Percentiles rank a stretch among this genome's conserved stretches.
Conservation (phyloP, 2,329 filamentous ascomycete species). For the Colletotrichum liaoningense region DNA sequence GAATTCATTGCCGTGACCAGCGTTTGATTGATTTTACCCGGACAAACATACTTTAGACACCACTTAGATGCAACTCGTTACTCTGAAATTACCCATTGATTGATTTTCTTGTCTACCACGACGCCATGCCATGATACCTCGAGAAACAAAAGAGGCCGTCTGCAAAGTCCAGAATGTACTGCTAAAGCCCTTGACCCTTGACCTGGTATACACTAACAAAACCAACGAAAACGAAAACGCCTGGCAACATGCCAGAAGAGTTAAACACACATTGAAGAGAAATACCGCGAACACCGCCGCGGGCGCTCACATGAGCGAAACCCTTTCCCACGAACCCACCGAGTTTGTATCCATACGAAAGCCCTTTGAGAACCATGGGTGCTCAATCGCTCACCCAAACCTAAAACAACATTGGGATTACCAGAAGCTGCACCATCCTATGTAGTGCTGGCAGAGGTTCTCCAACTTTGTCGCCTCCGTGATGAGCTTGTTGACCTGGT, state of each 20-base stretch:
- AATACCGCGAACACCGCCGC: conserved; percentile 13
- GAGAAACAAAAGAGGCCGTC: conserved; percentile 14
- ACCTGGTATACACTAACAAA: conserved; percentile 31
- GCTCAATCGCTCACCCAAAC: not conserved
- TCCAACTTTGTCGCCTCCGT: conserved; percentile 96
- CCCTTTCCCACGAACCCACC: conserved; percentile 5
- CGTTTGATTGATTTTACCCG: not conserved
- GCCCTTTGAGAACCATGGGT: not conserved
- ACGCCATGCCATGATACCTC: conserved; percentile 32
- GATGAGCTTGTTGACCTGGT: conserved; percentile 94
- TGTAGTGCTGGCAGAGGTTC: conserved; percentile 98
- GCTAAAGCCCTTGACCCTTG: conserved; percentile 2
- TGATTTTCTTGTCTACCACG: conserved; percentile 29
- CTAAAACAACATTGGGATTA: conserved; percentile 50
- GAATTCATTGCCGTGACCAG: not conserved
- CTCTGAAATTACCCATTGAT: not conserved
- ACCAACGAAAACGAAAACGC: conserved; percentile 2
- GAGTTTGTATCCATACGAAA: not conserved
- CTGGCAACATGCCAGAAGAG: conserved; percentile 5
- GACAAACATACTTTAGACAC: not conserved
- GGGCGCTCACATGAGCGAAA: not conserved
- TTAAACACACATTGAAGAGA: conserved; percentile 24
- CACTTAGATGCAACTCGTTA: not conserved
- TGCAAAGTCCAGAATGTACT: conserved; percentile 8
- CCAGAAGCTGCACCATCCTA: conserved; percentile 99